These are phyloP conservation scores for Hypoxylon fragiforme DNA, from an alignment of 495 filamentous ascomycete species.

Conservation along the genomic window DNA sequence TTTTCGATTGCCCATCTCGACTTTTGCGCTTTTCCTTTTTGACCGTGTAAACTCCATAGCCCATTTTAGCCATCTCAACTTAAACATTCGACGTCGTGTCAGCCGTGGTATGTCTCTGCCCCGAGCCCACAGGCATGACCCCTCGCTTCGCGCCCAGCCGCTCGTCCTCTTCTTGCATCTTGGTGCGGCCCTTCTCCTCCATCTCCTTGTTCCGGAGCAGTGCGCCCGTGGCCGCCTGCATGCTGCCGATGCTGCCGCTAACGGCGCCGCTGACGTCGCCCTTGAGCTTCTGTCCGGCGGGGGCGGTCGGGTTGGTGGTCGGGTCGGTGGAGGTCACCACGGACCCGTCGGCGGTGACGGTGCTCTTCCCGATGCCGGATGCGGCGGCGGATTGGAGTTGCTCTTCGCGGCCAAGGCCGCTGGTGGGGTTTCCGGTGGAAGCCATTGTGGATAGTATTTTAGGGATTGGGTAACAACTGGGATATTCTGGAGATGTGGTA, in stretches of 20 bases:
- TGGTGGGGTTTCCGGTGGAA: slow-evolving; percentile 25
- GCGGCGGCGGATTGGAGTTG: slow-evolving; percentile 8
- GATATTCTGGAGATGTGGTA: too few relatives aligned
- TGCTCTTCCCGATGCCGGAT: slow-evolving; percentile 9
- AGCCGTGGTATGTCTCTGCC: slow-evolving; percentile 20
- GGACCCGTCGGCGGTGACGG: slow-evolving; percentile 13
- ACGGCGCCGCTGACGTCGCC: slow-evolving; percentile 32
- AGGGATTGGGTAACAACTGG: too few relatives aligned
- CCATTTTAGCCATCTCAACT: too few relatives aligned
- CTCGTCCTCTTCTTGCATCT: slow-evolving; percentile 34
- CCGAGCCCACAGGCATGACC: slow-evolving; percentile 30
- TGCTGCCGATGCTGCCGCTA: slow-evolving; percentile 22
- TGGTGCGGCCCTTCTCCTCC: slow-evolving; percentile 25
- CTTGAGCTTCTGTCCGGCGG: slow-evolving; percentile 28
- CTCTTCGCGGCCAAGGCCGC: slow-evolving; percentile 9
- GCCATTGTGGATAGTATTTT: too few relatives aligned
- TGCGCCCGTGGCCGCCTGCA: slow-evolving; percentile 25
- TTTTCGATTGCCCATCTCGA: too few relatives aligned
- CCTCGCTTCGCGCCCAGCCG: slow-evolving; percentile 30
- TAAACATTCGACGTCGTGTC: neutral
- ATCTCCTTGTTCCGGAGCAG: slow-evolving; percentile 23
- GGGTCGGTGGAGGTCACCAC: slow-evolving; percentile 28
- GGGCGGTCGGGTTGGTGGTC: slow-evolving; percentile 21
- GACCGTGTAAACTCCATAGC: too few relatives aligned
- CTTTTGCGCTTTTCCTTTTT: too few relatives aligned